A percentile compares a stretch with the other conserved stretches of the same genome.
These are phyloP conservation scores for Coffea canephora DNA, from an alignment of 257 asterid genomes.

Conservation along the genomic window DNA sequence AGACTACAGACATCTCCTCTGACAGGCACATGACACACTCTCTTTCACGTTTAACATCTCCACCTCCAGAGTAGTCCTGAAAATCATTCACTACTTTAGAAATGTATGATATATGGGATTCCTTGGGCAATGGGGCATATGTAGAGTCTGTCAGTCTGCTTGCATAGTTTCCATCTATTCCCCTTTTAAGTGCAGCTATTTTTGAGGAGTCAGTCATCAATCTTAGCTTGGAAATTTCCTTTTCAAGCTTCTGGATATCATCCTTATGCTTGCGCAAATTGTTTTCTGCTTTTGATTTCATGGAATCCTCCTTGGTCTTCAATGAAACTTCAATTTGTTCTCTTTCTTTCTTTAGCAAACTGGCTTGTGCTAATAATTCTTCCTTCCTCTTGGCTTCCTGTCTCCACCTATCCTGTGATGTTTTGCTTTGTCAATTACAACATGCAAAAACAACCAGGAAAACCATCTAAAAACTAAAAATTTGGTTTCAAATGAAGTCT, in stretches of 20 bases:
- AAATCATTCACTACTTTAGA: slow-evolving; percentile 35
- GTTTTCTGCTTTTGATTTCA: slow-evolving; percentile 70
- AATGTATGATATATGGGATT: slow-evolving; percentile 38
- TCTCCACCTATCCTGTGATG: slow-evolving; percentile 61
- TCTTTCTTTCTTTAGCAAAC: slow-evolving; percentile 54
- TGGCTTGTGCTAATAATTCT: slow-evolving; percentile 58
- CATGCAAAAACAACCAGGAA: slow-evolving; percentile 21
- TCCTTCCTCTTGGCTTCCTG: slow-evolving; percentile 56
- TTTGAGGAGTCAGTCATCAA: slow-evolving; percentile 71
- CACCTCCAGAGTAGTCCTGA: slow-evolving; percentile 31
- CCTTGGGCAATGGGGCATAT: slow-evolving; percentile 29
- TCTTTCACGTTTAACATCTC: slow-evolving; percentile 81
- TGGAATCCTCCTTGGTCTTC: slow-evolving; percentile 61
- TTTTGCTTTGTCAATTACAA: slow-evolving; percentile 24
- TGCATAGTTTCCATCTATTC: slow-evolving; percentile 71
- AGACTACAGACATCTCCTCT: slow-evolving; percentile 93
- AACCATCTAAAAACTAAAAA: background rate
- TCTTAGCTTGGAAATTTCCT: slow-evolving; percentile 73
- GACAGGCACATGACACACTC: slow-evolving; percentile 96
- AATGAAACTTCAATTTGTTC: slow-evolving; percentile 67
- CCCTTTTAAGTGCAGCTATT: slow-evolving; percentile 79
- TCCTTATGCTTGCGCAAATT: slow-evolving; percentile 60
- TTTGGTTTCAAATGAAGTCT: background rate
- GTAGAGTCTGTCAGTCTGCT: slow-evolving; percentile 44
- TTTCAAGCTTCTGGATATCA: slow-evolving; percentile 67